Percentiles rank a stretch among this genome's conserved stretches.
phyloP scores from a whole-genome alignment of 371 early-diverging fungal species.

The Rhizomucor miehei region DNA sequence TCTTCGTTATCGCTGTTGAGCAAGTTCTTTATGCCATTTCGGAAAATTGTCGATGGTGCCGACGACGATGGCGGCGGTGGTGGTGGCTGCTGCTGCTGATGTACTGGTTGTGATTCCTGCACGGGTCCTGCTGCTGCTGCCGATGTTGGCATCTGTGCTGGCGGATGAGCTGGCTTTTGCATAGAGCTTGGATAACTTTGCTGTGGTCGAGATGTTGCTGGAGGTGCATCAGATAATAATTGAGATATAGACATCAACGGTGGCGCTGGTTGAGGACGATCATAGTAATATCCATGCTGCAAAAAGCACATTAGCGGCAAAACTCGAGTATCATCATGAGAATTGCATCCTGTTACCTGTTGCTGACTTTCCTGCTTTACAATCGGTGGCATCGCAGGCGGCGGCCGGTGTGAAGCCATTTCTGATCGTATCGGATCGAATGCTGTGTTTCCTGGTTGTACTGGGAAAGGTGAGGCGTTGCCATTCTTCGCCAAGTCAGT shows the following conservation, averaged over 20 bases:
- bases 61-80: background rate
- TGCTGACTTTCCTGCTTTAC: slow-evolving; percentile 6
- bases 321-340: background rate
- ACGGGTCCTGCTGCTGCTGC: background rate
- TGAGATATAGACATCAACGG: slow-evolving; percentile 51
- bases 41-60: slow-evolving; percentile 8
- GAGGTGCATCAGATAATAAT: slow-evolving; percentile 32
- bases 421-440: slow-evolving; percentile 6
- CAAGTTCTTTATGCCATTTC: slow-evolving; percentile 31
- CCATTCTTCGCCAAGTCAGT: too few species aligned
- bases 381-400: background rate
- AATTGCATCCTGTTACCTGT: slow-evolving; percentile 6
- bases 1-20: slow-evolving; percentile 30
- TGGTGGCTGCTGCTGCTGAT: slow-evolving; percentile 1
- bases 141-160: background rate
- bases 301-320: background rate
- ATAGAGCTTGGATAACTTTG: background rate
- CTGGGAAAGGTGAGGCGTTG: too few species aligned
- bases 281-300: slow-evolving; percentile 4
- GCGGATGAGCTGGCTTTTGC: background rate
- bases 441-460: too few species aligned
- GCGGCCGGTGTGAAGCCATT: background rate
- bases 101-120: too few species aligned
- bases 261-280: slow-evolving; percentile 15
- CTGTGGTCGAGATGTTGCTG: slow-evolving; percentile 8